Conservation (phyloP, 2,329 filamentous ascomycete genomes). For the Sporothrix pseudoabietina region DNA sequence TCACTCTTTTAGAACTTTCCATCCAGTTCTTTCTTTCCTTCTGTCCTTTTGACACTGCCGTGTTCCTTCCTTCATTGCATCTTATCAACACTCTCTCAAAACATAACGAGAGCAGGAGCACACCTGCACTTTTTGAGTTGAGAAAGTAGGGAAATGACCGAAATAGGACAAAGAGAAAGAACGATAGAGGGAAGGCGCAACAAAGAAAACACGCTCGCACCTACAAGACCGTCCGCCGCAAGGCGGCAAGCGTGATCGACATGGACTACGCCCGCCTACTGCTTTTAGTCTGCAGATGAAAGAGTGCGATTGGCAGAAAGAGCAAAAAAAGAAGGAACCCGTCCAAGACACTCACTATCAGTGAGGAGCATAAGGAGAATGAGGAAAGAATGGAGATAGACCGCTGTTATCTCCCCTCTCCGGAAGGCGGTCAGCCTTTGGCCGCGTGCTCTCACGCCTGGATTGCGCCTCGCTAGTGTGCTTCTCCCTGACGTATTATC, state of each 20-base stretch:
- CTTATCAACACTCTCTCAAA: background rate
- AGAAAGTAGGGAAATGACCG: background rate
- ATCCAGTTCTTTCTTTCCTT: background rate
- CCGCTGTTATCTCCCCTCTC: conserved; percentile 27
- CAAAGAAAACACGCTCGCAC: conserved; percentile 13
- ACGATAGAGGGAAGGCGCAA: background rate
- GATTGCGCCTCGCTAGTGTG: conserved; percentile 15
- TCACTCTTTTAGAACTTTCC: background rate
- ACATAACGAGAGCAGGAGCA: too few relatives aligned
- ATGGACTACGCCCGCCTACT: background rate
- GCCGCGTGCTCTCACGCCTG: conserved; percentile 18
- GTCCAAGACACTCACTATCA: background rate
- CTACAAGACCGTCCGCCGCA: background rate
- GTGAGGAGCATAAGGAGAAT: background rate
- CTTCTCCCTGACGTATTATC: conserved; percentile 18
- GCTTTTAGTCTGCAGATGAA: background rate
- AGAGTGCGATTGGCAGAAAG: conserved; percentile 9
- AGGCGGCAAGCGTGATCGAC: conserved; percentile 22
- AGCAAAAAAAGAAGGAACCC: background rate
- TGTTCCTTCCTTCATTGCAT: background rate
- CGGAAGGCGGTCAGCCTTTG: conserved; percentile 25
- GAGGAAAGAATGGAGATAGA: background rate
- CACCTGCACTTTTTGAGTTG: background rate
- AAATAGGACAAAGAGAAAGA: conserved; percentile 9
- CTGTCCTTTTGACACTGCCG: background rate